Evolutionary conservation across 805 yeast genomes (phyloP), one percentile per base, ranked within the genome.

Genomic region (Yarrowia sp.): DNA sequence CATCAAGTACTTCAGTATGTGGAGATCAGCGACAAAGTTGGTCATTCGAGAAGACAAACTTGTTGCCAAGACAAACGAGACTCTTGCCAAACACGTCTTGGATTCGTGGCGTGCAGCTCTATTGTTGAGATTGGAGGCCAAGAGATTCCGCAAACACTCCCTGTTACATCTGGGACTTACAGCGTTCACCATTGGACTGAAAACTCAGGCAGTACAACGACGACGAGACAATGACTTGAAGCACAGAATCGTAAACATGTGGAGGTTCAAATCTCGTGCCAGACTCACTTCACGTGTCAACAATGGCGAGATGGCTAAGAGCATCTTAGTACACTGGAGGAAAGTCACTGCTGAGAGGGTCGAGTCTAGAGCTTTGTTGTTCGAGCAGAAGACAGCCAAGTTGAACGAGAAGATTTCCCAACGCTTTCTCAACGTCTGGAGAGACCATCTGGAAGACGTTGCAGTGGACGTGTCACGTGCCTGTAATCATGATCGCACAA

Each of bases 191-290:
- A 26, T 59, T 1, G 65, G 65, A 8, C 52, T 59, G 8, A 59
- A 59, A 16, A 36, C 42, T 8, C 50, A 45, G 42, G 42, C 42
- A 12, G 26, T 56, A 3, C 14, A 42, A 8, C 48, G 8, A 16
- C 49, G 64, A 9, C 64, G 64, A 2, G 49, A n/a, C 26, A 49
- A 56, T n/a, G 65, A 59, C 8, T 22, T 59, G 52, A 59, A n/a
- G 5, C 40, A 35, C 42, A n/a, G 65, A 45, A 59, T 59, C 11
- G 38, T 45, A 8, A 59, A 52, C 5, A 59, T 59, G 65, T 59
- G 65, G 65, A 32, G 65, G 12, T 59, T 59, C 65, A 59, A 59
- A 16, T 59, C 65, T 2, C 65, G 65, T 8, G 65, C 42, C 11
- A 43, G 65, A 45, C 65, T 59, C 35, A 59, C 65, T 8, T 32